Conservation (phyloP, 768 basidiomycete species). For the Boletus reticulatus region DNA sequence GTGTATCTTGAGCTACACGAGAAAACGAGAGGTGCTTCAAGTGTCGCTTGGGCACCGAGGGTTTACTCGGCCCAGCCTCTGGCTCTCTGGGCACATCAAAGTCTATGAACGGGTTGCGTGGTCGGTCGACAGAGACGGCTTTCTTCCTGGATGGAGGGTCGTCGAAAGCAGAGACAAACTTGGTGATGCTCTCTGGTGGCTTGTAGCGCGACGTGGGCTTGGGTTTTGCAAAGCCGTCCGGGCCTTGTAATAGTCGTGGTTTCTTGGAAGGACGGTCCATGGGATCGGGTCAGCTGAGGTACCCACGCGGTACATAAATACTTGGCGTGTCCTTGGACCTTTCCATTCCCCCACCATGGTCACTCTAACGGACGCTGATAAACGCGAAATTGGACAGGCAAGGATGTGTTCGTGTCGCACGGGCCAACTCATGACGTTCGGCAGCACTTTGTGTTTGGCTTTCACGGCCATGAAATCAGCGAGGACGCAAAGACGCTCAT, state of each 20-base stretch:
- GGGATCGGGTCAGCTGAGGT: background rate
- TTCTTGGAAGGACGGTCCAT: conserved; percentile 16
- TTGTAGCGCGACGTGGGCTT: conserved; percentile 22
- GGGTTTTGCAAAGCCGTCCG: conserved; percentile 30
- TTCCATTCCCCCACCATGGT: conserved; percentile 11
- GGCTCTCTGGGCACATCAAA: background rate
- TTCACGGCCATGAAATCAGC: conserved; percentile 54
- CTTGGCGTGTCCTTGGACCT: no score
- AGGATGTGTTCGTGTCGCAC: no score
- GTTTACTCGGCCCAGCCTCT: conserved; percentile 12
- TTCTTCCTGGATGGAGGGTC: conserved; percentile 5
- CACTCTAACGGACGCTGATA: conserved; percentile 35
- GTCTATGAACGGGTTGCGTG: conserved; percentile 23
- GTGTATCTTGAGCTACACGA: background rate
- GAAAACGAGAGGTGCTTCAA: conserved; percentile 7
- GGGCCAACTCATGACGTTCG: background rate
- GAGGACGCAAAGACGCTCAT: conserved; percentile 56
- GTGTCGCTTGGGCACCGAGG: conserved; percentile 1
- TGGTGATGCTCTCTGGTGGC: conserved; percentile 23
- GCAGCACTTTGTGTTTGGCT: conserved; percentile 75
- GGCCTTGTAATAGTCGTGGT: conserved; percentile 19
- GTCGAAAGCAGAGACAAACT: conserved; percentile 30
- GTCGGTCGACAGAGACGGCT: conserved; percentile 4
- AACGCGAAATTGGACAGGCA: conserved; percentile 49
- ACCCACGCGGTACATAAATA: no score